Evolutionary conservation across 305 asterid genomes (phyloP).

Genomic region (Ilex paraguariensis): DNA sequence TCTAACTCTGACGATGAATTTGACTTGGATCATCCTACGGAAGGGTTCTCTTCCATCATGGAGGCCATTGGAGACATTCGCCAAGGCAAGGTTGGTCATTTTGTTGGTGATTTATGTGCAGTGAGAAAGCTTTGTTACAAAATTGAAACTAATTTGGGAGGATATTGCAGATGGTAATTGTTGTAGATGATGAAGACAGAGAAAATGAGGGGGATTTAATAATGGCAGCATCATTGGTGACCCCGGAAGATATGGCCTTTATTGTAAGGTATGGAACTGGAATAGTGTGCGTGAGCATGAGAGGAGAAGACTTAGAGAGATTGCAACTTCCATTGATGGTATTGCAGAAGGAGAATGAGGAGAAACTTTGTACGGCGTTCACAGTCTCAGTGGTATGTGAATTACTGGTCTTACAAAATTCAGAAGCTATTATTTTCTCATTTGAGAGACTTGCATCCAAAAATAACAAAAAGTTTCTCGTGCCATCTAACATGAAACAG

Average conservation of each 20-base stretch:
- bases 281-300: slow-evolving; percentile 35
- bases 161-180: slow-evolving; percentile 30
- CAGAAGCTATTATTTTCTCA: not conserved
- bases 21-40: not conserved
- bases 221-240: slow-evolving; percentile 30
- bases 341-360: slow-evolving; percentile 27
- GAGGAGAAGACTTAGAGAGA: slow-evolving; percentile 28
- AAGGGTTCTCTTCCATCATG: not conserved
- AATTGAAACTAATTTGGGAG: not conserved
- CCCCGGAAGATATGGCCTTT: slow-evolving; percentile 34
- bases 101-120: not conserved
- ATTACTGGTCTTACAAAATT: not conserved
- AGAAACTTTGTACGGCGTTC: slow-evolving; percentile 31
- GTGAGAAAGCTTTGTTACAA: not conserved
- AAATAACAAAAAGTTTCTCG: not conserved
- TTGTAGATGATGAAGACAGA: slow-evolving; percentile 38
- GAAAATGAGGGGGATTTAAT: slow-evolving; percentile 39
- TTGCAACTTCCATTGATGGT: slow-evolving; percentile 33
- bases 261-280: slow-evolving; percentile 34
- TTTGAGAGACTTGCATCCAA: not conserved
- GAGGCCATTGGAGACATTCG: slow-evolving; percentile 3
- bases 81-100: slow-evolving; percentile 9
- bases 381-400: slow-evolving; percentile 37
- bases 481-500: no score
- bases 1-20: not conserved